Conservation (phyloP, 306 rosid genomes). For the Casuarina glauca region DNA sequence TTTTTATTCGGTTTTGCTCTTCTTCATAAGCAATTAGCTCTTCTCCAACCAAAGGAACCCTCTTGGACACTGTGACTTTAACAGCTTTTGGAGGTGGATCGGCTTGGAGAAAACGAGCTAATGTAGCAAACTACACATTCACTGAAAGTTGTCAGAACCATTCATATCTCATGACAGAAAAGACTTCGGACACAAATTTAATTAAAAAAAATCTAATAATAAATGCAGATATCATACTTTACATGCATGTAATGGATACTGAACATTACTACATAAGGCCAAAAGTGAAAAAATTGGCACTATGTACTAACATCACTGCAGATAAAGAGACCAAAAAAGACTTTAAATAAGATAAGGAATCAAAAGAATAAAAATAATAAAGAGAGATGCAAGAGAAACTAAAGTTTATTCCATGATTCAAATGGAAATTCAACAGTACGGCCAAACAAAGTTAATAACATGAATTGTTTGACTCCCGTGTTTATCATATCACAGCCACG, state of each 20-base stretch:
- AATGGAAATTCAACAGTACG: background rate
- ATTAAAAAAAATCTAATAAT: background rate
- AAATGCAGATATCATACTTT: background rate
- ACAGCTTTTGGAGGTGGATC: conserved; percentile 99
- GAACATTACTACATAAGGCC: background rate
- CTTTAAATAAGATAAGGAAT: background rate
- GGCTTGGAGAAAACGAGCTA: conserved; percentile 97
- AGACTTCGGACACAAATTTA: background rate
- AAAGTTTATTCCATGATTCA: background rate
- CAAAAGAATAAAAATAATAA: background rate
- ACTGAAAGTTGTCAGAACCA: conserved; percentile 15
- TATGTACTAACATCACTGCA: background rate
- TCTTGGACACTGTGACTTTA: conserved; percentile 85
- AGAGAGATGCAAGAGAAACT: background rate
- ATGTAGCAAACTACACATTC: conserved; percentile 70
- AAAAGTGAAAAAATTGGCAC: background rate
- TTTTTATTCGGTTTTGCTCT: conserved; percentile 81
- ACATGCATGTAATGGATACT: background rate
- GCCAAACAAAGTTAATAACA: background rate
- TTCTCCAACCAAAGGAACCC: conserved; percentile 93
- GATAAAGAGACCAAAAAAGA: background rate
- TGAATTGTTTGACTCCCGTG: background rate
- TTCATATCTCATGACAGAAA: conserved; percentile 9
- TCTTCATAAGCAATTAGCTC: conserved; percentile 95
- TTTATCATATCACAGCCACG: background rate